Evolutionary conservation across 768 basidiomycete species (phyloP).

Genomic region (Pisolithus orientalis): DNA sequence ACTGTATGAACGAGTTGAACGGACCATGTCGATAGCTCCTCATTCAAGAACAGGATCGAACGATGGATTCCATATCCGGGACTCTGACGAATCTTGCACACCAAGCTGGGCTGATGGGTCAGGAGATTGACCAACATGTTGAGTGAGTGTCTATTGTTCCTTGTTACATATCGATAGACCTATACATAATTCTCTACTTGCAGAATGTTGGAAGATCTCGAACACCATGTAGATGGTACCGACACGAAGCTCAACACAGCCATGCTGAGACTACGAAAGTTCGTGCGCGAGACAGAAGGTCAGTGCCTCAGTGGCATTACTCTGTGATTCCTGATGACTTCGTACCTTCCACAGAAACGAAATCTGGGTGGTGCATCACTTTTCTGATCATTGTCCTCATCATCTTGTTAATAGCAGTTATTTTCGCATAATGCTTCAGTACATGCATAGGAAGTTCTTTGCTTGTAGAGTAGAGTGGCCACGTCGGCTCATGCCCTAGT

Average conservation of each 20-base stretch:
- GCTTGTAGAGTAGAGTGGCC: too few relatives aligned
- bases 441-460: neutral
- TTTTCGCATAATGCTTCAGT: constrained; percentile 47
- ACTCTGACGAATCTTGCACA: constrained; percentile 79
- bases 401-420: constrained; percentile 71
- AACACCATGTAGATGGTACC: constrained; percentile 63
- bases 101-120: constrained; percentile 93
- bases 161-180: neutral
- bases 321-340: constrained; percentile 1
- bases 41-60: constrained; percentile 82
- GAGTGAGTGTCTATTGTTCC: constrained; percentile 49
- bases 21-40: constrained; percentile 52
- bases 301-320: constrained; percentile 8
- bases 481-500: too few relatives aligned
- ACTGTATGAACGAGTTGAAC: neutral
- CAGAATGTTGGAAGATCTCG: constrained; percentile 80
- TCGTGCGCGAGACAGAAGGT: constrained; percentile 84
- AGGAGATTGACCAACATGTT: constrained; percentile 86
- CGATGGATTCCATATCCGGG: constrained; percentile 82
- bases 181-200: neutral
- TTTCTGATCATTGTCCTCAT: constrained; percentile 77
- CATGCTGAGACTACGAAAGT: constrained; percentile 65
- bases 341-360: constrained; percentile 49
- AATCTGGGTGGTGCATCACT: constrained; percentile 86
- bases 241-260: constrained; percentile 60